Base-by-base conservation (phyloP, 192 early-diverging fungal species). In the Hyaloraphidium curvatum region DNA sequence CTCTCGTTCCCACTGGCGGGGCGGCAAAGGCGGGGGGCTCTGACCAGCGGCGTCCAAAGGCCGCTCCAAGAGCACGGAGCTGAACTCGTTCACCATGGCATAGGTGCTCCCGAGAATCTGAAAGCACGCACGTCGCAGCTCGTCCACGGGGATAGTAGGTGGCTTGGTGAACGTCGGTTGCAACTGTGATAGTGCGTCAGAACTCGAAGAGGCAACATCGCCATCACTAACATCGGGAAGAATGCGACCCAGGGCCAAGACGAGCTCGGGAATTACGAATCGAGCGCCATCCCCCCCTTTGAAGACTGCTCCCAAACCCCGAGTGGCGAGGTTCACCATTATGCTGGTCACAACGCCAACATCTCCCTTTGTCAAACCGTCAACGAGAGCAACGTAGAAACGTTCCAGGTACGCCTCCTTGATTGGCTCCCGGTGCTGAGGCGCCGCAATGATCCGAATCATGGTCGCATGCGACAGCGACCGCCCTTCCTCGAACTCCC, bases 391-490 rank as follows among this genome's bases (percentile, higher is more conserved):
- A 25, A 60, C 63, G 62, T 91, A 91, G 39, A 87, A 87, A 28
- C 74, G 70, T 26, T 81, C 78, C 3, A 84, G 70, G 57, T 87
- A 87, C n/a, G n/a, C n/a, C n/a, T n/a, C n/a, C n/a, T n/a, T n/a
- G n/a, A n/a, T n/a, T n/a, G n/a, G n/a, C n/a, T n/a, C n/a, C n/a
- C n/a, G n/a, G n/a, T n/a, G n/a, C n/a, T n/a, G n/a, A n/a, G n/a
- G n/a, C n/a, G n/a, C n/a, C n/a, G n/a, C n/a, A n/a, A n/a, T n/a
- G n/a, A n/a, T n/a, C n/a, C n/a, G n/a, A n/a, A n/a, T n/a, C n/a
- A n/a, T n/a, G n/a, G n/a, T n/a, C n/a, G n/a, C n/a, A n/a, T n/a
- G n/a, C n/a, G n/a, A n/a, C n/a, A n/a, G n/a, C n/a, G n/a, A n/a
- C n/a, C n/a, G n/a, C n/a, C n/a, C n/a, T n/a, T n/a, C n/a, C n/a